Base-by-base conservation (phyloP, 768 basidiomycete species). In the Lyophyllum atratum region DNA sequence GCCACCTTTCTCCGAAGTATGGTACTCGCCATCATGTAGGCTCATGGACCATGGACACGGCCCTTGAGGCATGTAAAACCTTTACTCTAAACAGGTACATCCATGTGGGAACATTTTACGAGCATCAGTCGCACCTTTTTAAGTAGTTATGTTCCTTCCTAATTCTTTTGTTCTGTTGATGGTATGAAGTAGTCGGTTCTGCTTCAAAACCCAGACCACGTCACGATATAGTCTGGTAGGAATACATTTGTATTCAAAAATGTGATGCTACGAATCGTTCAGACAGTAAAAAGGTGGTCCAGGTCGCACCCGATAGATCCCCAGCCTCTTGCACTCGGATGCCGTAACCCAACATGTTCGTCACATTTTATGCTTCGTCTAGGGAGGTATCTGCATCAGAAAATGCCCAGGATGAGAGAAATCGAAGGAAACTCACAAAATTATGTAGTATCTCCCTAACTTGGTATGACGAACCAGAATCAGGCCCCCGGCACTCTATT, bases 71-170 rank as follows among this genome's bases (percentile, higher is more conserved):
- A 19, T 53, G 52, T 26, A 42, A 40, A 17, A 46, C 54, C 2
- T 55, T 55, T 31, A 31, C 25, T 22, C 33, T 55, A 12, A 55
- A 47, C 37, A 55, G 26, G 26, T 55, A 49, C n/a, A 47, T 55
- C 15, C 10, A 47, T 28, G 8, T 55, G 19, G 34, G 29, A 21
- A 49, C 54, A 47, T 55, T 55, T 19, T 55, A 34, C 28, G 45
- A 55, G 31, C 53, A 45, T 7, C 19, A 22, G 17, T 5, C 19
- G 5, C 40, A 42, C 14, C 15, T 42, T 42, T 15, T 8, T 15
- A 17, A 42, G 40, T 42, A 42, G 4, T 42, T 17, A 6, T 8
- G 6, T 42, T 15, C 5, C 14, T 8, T 15, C 19, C 17, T 6
- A 6, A 17, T 6, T 42, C 40, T 21, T 42, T 42, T 15, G 40